Conservation (phyloP, 495 filamentous ascomycete species). For the Penicillium cosmopolitanum region DNA sequence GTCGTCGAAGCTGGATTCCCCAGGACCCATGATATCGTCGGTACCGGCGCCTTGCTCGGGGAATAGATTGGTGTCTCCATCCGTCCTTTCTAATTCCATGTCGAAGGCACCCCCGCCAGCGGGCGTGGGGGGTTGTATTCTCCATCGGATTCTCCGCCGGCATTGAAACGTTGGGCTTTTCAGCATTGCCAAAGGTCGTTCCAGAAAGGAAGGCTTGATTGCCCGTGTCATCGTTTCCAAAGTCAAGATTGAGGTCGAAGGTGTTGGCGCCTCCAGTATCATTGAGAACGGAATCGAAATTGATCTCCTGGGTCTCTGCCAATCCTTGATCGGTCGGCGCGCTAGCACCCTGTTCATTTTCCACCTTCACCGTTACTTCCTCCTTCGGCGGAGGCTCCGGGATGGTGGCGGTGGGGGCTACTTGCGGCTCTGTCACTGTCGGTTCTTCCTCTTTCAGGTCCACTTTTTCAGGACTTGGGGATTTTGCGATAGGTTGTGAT, state of each 20-base stretch:
- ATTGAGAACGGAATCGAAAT: conserved; percentile 45
- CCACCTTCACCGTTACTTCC: conserved; percentile 31
- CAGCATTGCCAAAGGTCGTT: conserved; percentile 35
- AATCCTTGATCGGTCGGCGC: conserved; percentile 23
- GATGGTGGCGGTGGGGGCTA: conserved; percentile 17
- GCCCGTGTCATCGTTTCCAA: conserved; percentile 48
- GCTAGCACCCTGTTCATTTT: conserved; percentile 26
- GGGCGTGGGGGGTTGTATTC: conserved; percentile 32
- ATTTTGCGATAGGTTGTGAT: conserved; percentile 21
- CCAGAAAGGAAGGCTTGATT: conserved; percentile 49
- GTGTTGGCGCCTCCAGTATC: conserved; percentile 39
- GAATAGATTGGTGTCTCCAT: conserved; percentile 18
- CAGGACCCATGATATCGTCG: conserved; percentile 48
- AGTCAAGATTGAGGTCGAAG: conserved; percentile 52
- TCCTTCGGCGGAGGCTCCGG: conserved; percentile 22
- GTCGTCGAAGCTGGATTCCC: conserved; percentile 56
- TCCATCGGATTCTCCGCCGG: conserved; percentile 20
- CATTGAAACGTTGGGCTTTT: conserved; percentile 29
- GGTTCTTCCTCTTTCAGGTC: conserved; percentile 24
- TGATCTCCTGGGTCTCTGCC: conserved; percentile 37
- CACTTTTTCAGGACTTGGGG: conserved; percentile 11
- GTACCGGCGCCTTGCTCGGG: conserved; percentile 20
- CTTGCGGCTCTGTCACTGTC: conserved; percentile 11
- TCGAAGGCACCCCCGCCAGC: conserved; percentile 49
- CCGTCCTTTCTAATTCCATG: conserved; percentile 42